Evolutionary conservation across 441 rosid genomes (phyloP).

Genomic region (Daphne laureola): DNA sequence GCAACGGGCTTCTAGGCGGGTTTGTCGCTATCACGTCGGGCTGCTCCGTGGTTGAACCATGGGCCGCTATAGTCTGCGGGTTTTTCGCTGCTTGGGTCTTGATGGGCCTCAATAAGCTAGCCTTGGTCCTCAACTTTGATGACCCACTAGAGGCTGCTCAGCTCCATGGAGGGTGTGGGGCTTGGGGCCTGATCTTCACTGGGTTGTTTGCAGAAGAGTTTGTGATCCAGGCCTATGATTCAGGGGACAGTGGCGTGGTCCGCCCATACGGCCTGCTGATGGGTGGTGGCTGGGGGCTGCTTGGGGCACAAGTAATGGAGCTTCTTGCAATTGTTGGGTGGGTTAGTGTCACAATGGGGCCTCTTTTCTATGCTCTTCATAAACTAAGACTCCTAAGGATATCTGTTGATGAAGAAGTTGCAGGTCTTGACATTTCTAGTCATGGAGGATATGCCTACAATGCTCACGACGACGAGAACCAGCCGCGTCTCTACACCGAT

Average conservation of each 20-base stretch:
- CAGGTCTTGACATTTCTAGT: constrained; percentile 56
- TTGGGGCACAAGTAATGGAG: constrained; percentile 52
- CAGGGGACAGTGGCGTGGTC: constrained; percentile 21
- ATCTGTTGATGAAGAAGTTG: constrained; percentile 37
- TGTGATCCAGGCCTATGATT: constrained; percentile 45
- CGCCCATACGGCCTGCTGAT: constrained; percentile 58
- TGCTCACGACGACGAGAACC: constrained; percentile 28
- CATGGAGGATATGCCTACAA: constrained; percentile 52
- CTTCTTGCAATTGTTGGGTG: constrained; percentile 41
- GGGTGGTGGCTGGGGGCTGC: constrained; percentile 76
- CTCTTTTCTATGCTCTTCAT: constrained; percentile 53
- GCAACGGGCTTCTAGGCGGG: constrained; percentile 71
- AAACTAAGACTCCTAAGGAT: constrained; percentile 43
- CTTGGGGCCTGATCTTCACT: constrained; percentile 75
- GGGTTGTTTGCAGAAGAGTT: constrained; percentile 71
- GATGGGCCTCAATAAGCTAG: constrained; percentile 47
- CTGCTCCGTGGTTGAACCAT: constrained; percentile 70
- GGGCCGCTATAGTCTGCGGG: constrained; percentile 74
- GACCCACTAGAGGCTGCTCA: constrained; percentile 78
- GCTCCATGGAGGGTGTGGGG: constrained; percentile 84
- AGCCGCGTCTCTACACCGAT: constrained; percentile 26
- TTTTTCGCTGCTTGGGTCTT: constrained; percentile 50
- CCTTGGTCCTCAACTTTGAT: constrained; percentile 44
- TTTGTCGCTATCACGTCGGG: constrained; percentile 75
- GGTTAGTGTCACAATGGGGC: constrained; percentile 70